Percentiles rank a stretch among this genome's conserved stretches.
Evolutionary conservation across 1,284 basidiomycete species (phyloP).

Genomic region (Fomitopsis betulina): DNA sequence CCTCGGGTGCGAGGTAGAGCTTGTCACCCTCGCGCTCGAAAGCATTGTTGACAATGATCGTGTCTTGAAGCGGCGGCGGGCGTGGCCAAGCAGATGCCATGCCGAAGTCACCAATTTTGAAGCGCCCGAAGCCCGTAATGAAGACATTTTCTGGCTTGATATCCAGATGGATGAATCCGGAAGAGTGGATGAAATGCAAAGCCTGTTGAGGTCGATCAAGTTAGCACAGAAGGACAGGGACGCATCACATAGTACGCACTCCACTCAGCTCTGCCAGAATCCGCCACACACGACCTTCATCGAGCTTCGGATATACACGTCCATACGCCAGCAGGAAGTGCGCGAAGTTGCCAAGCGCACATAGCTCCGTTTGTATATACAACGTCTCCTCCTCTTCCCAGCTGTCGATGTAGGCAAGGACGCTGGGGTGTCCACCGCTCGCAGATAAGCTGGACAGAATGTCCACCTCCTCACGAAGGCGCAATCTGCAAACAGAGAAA

Average conservation of each 20-base stretch:
- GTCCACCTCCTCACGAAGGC: slow-evolving; percentile 94
- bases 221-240: slow-evolving; percentile 3
- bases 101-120: slow-evolving; percentile 99
- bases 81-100: slow-evolving; percentile 88
- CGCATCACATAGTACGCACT: slow-evolving; percentile 45
- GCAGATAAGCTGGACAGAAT: slow-evolving; percentile 76
- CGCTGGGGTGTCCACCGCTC: slow-evolving; percentile 55
- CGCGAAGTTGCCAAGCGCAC: slow-evolving; percentile 87
- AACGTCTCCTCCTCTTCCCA: slow-evolving; percentile 95
- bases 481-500: slow-evolving; percentile 46
- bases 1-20: slow-evolving; percentile 97
- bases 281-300: slow-evolving; percentile 97
- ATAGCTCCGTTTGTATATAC: slow-evolving; percentile 94
- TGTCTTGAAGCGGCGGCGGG: slow-evolving; percentile 28
- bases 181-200: slow-evolving; percentile 85
- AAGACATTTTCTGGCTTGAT: slow-evolving; percentile 98
- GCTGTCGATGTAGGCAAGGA: slow-evolving; percentile 89
- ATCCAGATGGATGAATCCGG: slow-evolving; percentile 92
- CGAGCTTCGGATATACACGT: slow-evolving; percentile 75
- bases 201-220: slow-evolving; percentile 45
- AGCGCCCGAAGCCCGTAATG: slow-evolving; percentile 82
- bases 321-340: slow-evolving; percentile 95
- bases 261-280: slow-evolving; percentile 87
- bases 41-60: slow-evolving; percentile 36
- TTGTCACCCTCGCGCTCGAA: slow-evolving; percentile 98